These are phyloP conservation scores for Populus davidiana DNA, from an alignment of 345 rosid genomes.

Conservation along the genomic window DNA sequence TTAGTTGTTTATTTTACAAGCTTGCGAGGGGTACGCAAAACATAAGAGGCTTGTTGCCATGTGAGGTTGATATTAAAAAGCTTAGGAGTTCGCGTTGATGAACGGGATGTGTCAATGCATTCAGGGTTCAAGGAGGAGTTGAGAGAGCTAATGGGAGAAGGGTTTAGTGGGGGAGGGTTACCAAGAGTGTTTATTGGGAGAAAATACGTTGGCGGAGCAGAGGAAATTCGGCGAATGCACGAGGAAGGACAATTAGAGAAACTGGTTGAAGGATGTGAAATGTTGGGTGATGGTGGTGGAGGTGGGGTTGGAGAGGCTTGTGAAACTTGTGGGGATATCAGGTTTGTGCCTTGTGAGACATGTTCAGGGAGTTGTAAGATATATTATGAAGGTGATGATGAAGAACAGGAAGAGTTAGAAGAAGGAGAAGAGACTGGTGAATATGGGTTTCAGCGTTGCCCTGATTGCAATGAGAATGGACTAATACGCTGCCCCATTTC, in stretches of 20 bases:
- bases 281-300: slow-evolving; percentile 33
- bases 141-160: slow-evolving; percentile 23
- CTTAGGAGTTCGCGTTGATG: slow-evolving; percentile 59
- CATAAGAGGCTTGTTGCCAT: slow-evolving; percentile 72
- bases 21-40: slow-evolving; percentile 78
- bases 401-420: slow-evolving; percentile 25
- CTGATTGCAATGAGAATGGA: slow-evolving; percentile 36
- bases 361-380: slow-evolving; percentile 93
- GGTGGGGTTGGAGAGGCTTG: slow-evolving; percentile 43
- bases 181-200: slow-evolving; percentile 26
- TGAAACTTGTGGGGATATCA: slow-evolving; percentile 76
- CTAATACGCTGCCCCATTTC: slow-evolving; percentile 44
- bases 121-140: slow-evolving; percentile 64
- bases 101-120: slow-evolving; percentile 87
- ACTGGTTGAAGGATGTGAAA: slow-evolving; percentile 43
- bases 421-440: slow-evolving; percentile 37
- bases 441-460: slow-evolving; percentile 47
- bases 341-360: slow-evolving; percentile 91
- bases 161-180: slow-evolving; percentile 14
- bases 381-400: slow-evolving; percentile 45
- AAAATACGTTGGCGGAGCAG: slow-evolving; percentile 30
- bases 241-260: slow-evolving; percentile 31
- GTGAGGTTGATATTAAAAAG: slow-evolving; percentile 69
- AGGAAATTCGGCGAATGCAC: slow-evolving; percentile 25
- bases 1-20: slow-evolving; percentile 32